These are phyloP conservation scores for Misopates orontium DNA, from an alignment of 257 asterid species.

Conservation along the genomic window DNA sequence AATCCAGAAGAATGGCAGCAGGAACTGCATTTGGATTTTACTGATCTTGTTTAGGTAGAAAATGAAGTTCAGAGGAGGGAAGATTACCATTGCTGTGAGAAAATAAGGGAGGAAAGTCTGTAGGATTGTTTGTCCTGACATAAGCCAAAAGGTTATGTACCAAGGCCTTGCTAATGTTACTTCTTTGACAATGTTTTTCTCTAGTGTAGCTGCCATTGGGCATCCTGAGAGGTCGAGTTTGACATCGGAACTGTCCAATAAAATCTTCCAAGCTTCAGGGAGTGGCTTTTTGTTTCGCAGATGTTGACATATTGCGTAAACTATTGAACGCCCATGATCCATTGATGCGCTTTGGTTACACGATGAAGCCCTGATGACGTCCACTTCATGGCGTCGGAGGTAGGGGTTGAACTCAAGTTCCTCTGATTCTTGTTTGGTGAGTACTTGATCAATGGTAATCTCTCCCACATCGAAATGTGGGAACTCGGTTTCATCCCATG, in stretches of 20 bases:
- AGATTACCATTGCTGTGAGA: conserved; percentile 43
- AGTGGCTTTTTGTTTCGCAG: conserved; percentile 55
- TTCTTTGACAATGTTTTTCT: conserved; percentile 22
- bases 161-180: conserved; percentile 59
- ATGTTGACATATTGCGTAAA: conserved; percentile 62
- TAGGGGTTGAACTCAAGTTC: conserved; percentile 60
- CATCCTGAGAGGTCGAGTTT: conserved; percentile 57
- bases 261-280: conserved; percentile 55
- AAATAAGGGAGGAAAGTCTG: conserved; percentile 60
- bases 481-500: conserved; percentile 57
- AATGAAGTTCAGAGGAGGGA: conserved; percentile 41
- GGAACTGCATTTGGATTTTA: conserved; percentile 29
- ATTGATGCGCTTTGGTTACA: conserved; percentile 60
- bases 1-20: conserved; percentile 60
- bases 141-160: conserved; percentile 53
- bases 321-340: conserved; percentile 67
- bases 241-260: conserved; percentile 51
- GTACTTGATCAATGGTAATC: conserved; percentile 41
- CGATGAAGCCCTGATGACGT: conserved; percentile 58
- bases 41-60: conserved; percentile 28
- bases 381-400: conserved; percentile 48
- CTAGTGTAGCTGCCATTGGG: conserved; percentile 43
- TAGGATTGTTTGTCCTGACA: conserved; percentile 52
- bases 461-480: conserved; percentile 55
- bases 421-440: conserved; percentile 48